These are phyloP conservation scores for Camelina laxa DNA, from an alignment of 345 rosid genomes.

Conservation along the genomic window DNA sequence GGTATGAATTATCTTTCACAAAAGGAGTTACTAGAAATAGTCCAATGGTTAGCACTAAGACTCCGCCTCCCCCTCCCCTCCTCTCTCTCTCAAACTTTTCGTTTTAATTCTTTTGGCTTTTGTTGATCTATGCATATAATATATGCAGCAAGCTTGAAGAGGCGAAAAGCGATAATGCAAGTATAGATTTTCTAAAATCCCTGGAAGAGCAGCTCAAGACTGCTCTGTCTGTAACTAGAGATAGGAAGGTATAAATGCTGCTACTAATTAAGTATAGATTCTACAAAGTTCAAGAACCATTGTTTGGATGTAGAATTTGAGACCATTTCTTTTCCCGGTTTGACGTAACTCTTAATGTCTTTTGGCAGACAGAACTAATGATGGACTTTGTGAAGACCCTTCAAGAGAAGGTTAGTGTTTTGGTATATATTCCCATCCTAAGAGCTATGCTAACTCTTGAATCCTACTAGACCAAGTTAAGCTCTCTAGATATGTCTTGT, in stretches of 20 bases:
- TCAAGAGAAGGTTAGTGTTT: constrained; percentile 35
- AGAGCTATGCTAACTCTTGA: neutral
- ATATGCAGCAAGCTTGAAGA: constrained; percentile 39
- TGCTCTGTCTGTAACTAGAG: constrained; percentile 40
- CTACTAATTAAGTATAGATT: neutral
- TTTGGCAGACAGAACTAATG: constrained; percentile 30
- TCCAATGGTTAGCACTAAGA: constrained; percentile 31
- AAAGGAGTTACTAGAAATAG: constrained; percentile 31
- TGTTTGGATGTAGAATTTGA: neutral
- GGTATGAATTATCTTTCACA: constrained; percentile 17
- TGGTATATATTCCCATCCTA: neutral
- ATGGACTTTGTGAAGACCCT: constrained; percentile 10
- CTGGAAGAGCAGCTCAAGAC: constrained; percentile 34
- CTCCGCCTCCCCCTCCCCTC: neutral
- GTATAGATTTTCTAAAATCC: constrained; percentile 18
- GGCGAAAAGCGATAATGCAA: neutral
- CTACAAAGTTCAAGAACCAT: neutral
- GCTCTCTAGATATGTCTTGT: constrained; percentile 3
- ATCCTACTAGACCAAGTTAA: constrained; percentile 8
- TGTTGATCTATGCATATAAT: neutral
- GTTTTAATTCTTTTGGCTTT: neutral
- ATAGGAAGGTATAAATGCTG: constrained; percentile 38
- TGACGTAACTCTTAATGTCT: neutral
- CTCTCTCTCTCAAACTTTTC: neutral
- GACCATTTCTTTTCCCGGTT: neutral